Evolutionary conservation across 2,329 filamentous ascomycete species (phyloP), one percentile per base, ranked within the genome.

Genomic region (Nigrospora osmanthi): DNA sequence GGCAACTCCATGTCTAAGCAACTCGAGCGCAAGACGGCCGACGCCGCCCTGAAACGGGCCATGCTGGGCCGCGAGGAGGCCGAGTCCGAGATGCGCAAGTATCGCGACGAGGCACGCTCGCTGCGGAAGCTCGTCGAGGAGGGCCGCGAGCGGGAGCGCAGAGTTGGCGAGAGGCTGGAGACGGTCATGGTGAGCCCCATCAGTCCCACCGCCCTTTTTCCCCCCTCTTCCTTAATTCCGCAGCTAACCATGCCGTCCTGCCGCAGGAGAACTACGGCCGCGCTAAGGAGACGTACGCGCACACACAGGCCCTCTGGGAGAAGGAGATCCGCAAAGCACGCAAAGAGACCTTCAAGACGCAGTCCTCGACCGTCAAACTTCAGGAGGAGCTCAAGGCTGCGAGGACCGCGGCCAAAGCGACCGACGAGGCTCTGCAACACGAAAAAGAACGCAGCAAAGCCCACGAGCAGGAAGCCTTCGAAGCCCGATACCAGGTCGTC

Each of bases 331-430:
- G 83, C 44, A 73, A 80, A 45, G 75, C 78, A 11, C 72, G 82
- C 41, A 88, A 88, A 54, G 85, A 88, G 54, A 81, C 80, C 3
- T 87, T 87, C 72, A 87, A 87, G 58, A 76, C 78, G n/a, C 82
- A 86, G 53, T 86, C 83, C 3, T 64, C 69, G 11, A 73, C 83
- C 31, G 77, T 87, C 54, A 86, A 86, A 58, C 60, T 84, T n/a
- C 83, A 87, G 58, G 84, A 87, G 54, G 83, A 88, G 55, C 72
- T 87, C 51, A 87, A 87, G 59, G 67, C 77, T 0, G 68, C 76
- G 42, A 75, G 81, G 38, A 65, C 65, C 23, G 65, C 68, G n/a
- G 64, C 73, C 42, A 80, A 78, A 51, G 67, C 73, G 9, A 66
- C 71, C 19, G 78, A 86, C 50, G 74, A 80, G 41, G 71, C 71